These are phyloP conservation scores for Candida multigemmis DNA, from an alignment of 805 yeast species.

Conservation along the genomic window DNA sequence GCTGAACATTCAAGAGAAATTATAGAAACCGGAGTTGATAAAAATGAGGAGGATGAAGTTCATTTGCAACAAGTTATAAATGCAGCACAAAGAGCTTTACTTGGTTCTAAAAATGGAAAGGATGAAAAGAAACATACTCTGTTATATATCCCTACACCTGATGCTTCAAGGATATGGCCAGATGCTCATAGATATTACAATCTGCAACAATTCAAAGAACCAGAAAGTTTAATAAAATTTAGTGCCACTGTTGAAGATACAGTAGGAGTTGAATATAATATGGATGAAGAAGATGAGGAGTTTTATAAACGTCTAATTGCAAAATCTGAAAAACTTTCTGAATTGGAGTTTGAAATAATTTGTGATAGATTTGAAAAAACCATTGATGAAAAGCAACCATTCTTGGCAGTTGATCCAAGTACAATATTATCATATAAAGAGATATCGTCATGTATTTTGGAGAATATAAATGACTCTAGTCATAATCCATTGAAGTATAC, in stretches of 20 bases:
- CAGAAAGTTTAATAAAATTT: conserved; percentile 75
- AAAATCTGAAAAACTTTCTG: conserved; percentile 39
- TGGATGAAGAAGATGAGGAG: conserved; percentile 83
- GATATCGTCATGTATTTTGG: conserved; percentile 41
- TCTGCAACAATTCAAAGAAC: conserved; percentile 53
- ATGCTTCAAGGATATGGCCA: conserved; percentile 76
- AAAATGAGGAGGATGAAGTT: conserved; percentile 93
- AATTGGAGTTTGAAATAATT: conserved; percentile 78
- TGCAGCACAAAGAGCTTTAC: conserved; percentile 61
- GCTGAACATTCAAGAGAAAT: conserved; percentile 80
- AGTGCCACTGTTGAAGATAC: conserved; percentile 97
- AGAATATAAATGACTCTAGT: conserved; percentile 19
- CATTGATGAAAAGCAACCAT: conserved; percentile 80
- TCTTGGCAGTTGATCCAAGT: conserved; percentile 73
- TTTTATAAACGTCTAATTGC: conserved; percentile 41
- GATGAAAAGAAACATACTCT: conserved; percentile 14
- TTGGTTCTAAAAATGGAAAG: conserved; percentile 14
- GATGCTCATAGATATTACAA: conserved; percentile 68
- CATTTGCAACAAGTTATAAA: conserved; percentile 88
- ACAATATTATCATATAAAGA: conserved; percentile 68
- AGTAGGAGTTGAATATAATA: conserved; percentile 71
- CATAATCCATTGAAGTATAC: conserved; percentile 24
- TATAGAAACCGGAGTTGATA: conserved; percentile 97
- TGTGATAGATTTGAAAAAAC: conserved; percentile 67
- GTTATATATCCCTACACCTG: conserved; percentile 93